A percentile compares a stretch with the other conserved stretches of the same genome.
phyloP scores from a whole-genome alignment of 108 stramenopile species.

The Cyclostephanos tholiformis region DNA sequence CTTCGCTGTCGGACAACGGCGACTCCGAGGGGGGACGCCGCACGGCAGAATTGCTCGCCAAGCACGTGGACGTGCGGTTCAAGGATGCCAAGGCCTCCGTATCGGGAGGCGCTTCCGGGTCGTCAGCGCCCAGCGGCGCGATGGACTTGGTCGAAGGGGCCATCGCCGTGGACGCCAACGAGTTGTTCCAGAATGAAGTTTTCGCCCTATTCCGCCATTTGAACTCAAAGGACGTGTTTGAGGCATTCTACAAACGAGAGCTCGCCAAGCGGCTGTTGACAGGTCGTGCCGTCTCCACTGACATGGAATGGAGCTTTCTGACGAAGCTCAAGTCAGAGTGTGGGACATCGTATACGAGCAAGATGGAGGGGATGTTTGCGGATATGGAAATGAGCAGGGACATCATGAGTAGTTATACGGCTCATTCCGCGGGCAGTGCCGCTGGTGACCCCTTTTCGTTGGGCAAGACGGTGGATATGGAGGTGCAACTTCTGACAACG shows the following conservation, averaged over 20 bases:
- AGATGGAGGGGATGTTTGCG: slow-evolving; percentile 99
- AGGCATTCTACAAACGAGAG: slow-evolving; percentile 96
- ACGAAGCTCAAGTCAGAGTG: slow-evolving; percentile 97
- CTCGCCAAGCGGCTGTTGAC: slow-evolving; percentile 94
- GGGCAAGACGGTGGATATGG: slow-evolving; percentile 68
- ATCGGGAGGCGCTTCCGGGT: neutral
- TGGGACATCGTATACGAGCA: slow-evolving; percentile 96
- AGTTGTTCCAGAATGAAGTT: slow-evolving; percentile 51
- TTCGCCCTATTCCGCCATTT: slow-evolving; percentile 89
- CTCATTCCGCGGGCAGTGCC: slow-evolving; percentile 43
- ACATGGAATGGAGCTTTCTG: slow-evolving; percentile 91
- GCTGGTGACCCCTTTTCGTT: slow-evolving; percentile 11
- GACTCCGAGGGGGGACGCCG: slow-evolving; percentile 53
- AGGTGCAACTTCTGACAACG: slow-evolving; percentile 91
- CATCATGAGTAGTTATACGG: slow-evolving; percentile 84
- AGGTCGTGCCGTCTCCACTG: slow-evolving; percentile 79
- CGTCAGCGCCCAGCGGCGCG: neutral
- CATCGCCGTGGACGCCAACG: slow-evolving; percentile 35
- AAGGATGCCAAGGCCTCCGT: slow-evolving; percentile 60
- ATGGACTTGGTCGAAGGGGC: slow-evolving; percentile 6
- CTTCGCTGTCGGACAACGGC: slow-evolving; percentile 16
- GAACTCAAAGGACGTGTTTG: slow-evolving; percentile 96
- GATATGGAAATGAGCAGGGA: slow-evolving; percentile 95
- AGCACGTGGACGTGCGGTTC: slow-evolving; percentile 77
- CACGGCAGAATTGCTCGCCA: slow-evolving; percentile 90